A percentile compares a stretch with the other conserved stretches of the same genome.
These are phyloP conservation scores for Coniophora puteana DNA, from an alignment of 1,284 basidiomycete genomes.

Conservation along the genomic window DNA sequence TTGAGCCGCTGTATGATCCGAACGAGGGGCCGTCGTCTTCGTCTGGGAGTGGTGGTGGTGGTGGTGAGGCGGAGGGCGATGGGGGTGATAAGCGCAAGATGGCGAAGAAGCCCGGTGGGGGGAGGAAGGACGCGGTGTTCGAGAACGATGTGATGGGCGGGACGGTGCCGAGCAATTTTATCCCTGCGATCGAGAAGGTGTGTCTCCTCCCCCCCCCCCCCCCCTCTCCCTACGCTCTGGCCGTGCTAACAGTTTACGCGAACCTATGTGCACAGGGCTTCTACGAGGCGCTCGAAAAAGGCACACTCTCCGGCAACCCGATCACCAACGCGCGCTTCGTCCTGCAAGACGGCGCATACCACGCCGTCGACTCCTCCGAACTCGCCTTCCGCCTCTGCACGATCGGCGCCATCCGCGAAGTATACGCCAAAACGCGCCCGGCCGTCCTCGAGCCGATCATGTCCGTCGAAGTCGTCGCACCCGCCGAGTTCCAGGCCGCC, in stretches of 20 bases:
- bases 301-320: constrained; percentile 84
- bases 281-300: constrained; percentile 92
- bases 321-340: constrained; percentile 89
- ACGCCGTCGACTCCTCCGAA: constrained; percentile 97
- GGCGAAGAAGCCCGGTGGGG: constrained; percentile 35
- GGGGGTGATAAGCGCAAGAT: background rate
- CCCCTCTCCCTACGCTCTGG: constrained; percentile 4
- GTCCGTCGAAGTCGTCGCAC: constrained; percentile 97
- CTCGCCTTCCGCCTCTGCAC: constrained; percentile 91
- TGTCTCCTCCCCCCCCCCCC: background rate
- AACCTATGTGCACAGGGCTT: constrained; percentile 65
- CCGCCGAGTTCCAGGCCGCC: constrained; percentile 93
- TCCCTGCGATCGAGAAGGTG: constrained; percentile 94
- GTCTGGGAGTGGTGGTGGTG: too few species aligned
- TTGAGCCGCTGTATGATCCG: constrained; percentile 86
- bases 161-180: constrained; percentile 88
- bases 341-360: constrained; percentile 89
- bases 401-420: constrained; percentile 92
- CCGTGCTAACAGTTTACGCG: background rate
- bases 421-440: constrained; percentile 74
- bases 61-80: too few species aligned
- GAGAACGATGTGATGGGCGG: constrained; percentile 91
- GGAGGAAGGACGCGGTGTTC: constrained; percentile 85
- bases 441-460: constrained; percentile 97
- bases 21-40: too few species aligned